Evolutionary conservation across 257 asterid genomes (phyloP).

Genomic region (Fraxinus cuspidata): DNA sequence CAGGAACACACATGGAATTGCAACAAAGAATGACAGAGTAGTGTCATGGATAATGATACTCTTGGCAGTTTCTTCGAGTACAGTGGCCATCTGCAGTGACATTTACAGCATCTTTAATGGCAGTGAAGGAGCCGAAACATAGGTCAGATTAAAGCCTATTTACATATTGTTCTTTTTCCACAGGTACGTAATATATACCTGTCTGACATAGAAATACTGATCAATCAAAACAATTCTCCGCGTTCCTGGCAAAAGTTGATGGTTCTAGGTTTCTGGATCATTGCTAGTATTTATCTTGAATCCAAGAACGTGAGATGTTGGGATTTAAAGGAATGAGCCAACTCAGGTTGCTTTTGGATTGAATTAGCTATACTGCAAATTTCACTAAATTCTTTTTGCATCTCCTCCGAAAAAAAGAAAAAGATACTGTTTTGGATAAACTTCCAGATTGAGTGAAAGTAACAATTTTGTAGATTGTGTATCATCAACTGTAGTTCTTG

Average conservation of each 20-base stretch:
- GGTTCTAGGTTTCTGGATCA: conserved; percentile 1
- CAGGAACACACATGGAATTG: conserved; percentile 75
- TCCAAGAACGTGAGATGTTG: not conserved
- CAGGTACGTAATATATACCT: not conserved
- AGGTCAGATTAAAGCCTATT: conserved; percentile 7
- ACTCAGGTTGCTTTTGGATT: conserved; percentile 2
- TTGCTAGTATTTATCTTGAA: not conserved
- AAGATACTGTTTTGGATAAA: not conserved
- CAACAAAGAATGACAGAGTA: conserved; percentile 61
- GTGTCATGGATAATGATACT: conserved; percentile 76
- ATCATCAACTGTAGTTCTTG: not conserved
- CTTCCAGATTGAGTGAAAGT: not conserved
- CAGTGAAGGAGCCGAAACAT: conserved; percentile 36
- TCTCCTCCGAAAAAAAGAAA: not conserved
- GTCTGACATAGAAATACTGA: not conserved
- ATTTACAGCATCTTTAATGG: conserved; percentile 57
- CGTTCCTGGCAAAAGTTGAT: not conserved
- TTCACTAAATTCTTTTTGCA: not conserved
- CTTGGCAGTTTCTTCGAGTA: conserved; percentile 75
- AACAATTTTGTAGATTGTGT: not conserved
- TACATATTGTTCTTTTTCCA: conserved; percentile 7
- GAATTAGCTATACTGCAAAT: not conserved
- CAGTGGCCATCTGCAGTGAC: conserved; percentile 87
- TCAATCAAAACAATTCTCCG: not conserved
- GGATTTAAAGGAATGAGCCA: not conserved